Base-by-base conservation (phyloP, 768 basidiomycete genomes). In the Pleurotus ostreatus region DNA sequence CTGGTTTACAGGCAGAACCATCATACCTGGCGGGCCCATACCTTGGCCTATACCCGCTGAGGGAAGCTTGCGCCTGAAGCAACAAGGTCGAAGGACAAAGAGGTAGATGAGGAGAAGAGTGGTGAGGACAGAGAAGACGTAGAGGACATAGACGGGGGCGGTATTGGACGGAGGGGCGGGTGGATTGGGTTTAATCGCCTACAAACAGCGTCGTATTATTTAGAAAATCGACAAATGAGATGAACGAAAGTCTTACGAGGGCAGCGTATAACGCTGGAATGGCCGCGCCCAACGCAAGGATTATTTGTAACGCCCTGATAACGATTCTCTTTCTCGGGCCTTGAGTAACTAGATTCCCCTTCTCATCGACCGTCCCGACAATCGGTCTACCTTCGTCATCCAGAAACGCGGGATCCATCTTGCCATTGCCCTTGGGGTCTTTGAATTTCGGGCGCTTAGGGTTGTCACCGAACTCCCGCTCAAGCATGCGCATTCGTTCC, bases 401-500 rank as follows among this genome's bases (percentile, higher is more conserved):
- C 23, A 71, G 54, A 40, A 74, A 68, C 22, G 68, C 66, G 9
- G 67, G 66, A 22, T 63, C 64, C 22, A 58, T 54, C 25, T 59
- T 56, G 16, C 55, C 45, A 57, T 66, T 57, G 56, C 65, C 60
- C 59, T 71, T 62, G 25, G 62, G 55, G 57, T 65, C 61, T 58
- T 71, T 62, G 25, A 62, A 55, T 59, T 74, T 62, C 18, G 65
- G 59, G 49, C 51, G 55, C 59, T 65, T 16, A 58, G 63, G 46
- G 76, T 74, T n/a, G 70, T 66, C 37, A 2, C 81, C 80, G 65
- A 88, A 89, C 59, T 88, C 85, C 15, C 78, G 78, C 64, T 88
- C 82, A 8, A 89, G 75, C 85, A 88, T 87, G 5, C 84, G 79
- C 61, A 88, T 74, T 15, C 86, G 77, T 61, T 88, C 86, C 66